Evolutionary conservation across 1,284 basidiomycete species (phyloP), one percentile per base, ranked within the genome.

Genomic region (Ustilago vetiveriae): DNA sequence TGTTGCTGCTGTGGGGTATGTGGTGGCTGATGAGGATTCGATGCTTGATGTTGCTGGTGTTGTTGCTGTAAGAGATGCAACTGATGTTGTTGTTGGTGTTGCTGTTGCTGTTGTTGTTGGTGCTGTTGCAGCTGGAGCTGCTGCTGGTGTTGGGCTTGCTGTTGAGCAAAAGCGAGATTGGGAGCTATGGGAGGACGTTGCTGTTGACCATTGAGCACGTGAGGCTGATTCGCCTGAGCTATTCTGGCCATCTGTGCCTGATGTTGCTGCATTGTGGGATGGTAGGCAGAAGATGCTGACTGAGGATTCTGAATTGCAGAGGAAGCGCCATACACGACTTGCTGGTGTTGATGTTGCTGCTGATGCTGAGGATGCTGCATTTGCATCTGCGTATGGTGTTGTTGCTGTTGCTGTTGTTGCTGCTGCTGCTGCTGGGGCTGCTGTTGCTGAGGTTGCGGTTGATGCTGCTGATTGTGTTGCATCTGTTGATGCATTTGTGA

Each of bases 241-340:
- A 69, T 63, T 6, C 66, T 26, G 10, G 65, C 54, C 49, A 69
- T 53, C 43, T 69, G 66, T 7, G 66, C 66, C 27, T 69, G 66
- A 36, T 69, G 66, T 40, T 63, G 66, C 40, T 63, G 66, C 66
- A 69, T 69, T 2, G 53, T 63, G 14, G 66, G 66, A 16, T 69
- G 67, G 16, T 70, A 70, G 7, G 60, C 67, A 9, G 67, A 59
- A 7, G 67, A 50, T 17, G 42, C 52, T 14, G 47, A 32, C 5
- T 23, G n/a, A n/a, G 26, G 33, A 27, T 53, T 62, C 16, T 45
- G 39, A 43, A 60, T 47, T 33, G 50, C 13, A 9, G 48, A 38
- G 21, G 46, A 43, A 41, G 43, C 52, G 22, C 41, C 50, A 29
- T 43, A 60, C 21, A 57, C 53, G 26, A 57, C 54, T 16, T 44